Evolutionary conservation across 2,329 filamentous ascomycete genomes (phyloP), one percentile per base, ranked within the genome.

Genomic region (Phaeoacremonium minimum): DNA sequence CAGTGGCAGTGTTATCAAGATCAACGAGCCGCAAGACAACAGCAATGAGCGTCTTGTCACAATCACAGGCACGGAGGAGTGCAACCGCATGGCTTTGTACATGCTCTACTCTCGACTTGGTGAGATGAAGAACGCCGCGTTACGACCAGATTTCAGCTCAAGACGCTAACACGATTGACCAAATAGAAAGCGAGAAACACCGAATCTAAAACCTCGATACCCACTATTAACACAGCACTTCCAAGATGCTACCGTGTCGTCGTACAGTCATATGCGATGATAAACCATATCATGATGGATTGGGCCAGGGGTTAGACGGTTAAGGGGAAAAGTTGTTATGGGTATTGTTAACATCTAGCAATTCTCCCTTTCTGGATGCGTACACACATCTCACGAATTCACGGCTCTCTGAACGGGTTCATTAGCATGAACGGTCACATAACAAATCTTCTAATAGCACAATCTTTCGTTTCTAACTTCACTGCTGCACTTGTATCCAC

Each of bases 21-120:
- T 98, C 73, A 97, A 98, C 60, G 93, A 98, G 61, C 93, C 93
- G 2, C 93, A 96, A 61, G 93, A 97, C 63, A 97, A 95, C 67
- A 97, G 88, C 74, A 98, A 97, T 56, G 93, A 98, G 71, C 84
- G 93, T 45, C 72, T 98, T 41, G 93, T 98, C 40, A 98, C 93
- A 13, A 95, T 98, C 50, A 96, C 93, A 3, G 93, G 93, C 46
- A 97, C 93, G 6, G 89, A 94, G 53, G 93, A 98, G 66, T 96
- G 89, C 72, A 98, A 98, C 67, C 87, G 95, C 56, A 97, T 98
- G 90, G 93, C 93, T n/a, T 69, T 98, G 38, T 98, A 97, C 68
- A 96, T 98, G 90, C 79, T 98, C 37, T 98, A 98, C 66, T 94
- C 88, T 42, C 81, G 93, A 74, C 85, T 98, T 61, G 93, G 93